Evolutionary conservation across 139 green algal species (phyloP).

Genomic region (Auxenochlorella protothecoides): DNA sequence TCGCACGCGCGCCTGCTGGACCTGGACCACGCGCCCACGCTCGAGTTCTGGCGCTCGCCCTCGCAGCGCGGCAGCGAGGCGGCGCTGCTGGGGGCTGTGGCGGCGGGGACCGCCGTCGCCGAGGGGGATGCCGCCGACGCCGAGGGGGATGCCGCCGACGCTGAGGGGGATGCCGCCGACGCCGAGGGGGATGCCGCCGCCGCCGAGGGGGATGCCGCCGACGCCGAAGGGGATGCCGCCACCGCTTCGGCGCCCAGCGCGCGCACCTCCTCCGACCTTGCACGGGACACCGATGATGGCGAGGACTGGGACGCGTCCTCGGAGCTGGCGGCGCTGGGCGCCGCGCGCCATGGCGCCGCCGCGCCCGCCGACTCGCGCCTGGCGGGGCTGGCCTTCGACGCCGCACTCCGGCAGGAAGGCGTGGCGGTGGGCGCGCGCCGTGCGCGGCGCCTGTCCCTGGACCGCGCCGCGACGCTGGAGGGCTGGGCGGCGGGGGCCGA

Average conservation of each 20-base stretch:
- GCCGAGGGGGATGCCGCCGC: not conserved
- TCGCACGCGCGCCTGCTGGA: not conserved
- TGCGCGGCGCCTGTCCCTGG: no score
- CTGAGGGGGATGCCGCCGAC: not conserved
- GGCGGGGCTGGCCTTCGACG: no score
- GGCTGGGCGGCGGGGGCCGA: no score
- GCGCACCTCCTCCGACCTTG: not conserved
- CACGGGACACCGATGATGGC: no score
- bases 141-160: no score
- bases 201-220: not conserved
- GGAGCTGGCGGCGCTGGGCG: not conserved
- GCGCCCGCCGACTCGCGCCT: no score
- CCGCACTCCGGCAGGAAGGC: no score
- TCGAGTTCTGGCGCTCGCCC: constrained; percentile 11
- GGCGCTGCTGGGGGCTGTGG: not conserved
- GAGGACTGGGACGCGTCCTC: no score
- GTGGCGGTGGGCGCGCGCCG: no score
- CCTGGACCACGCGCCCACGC: constrained; percentile 8
- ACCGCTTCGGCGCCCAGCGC: no score
- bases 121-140: not conserved
- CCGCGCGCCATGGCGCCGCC: not conserved
- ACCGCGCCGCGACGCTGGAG: no score
- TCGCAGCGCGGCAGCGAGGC: not conserved
- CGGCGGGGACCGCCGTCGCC: not conserved
- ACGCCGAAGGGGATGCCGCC: no score